A percentile compares a stretch with the other conserved stretches of the same genome.
These are phyloP conservation scores for Suhomyces chickasaworum DNA, from an alignment of 1,139 yeast genomes.

Conservation along the genomic window DNA sequence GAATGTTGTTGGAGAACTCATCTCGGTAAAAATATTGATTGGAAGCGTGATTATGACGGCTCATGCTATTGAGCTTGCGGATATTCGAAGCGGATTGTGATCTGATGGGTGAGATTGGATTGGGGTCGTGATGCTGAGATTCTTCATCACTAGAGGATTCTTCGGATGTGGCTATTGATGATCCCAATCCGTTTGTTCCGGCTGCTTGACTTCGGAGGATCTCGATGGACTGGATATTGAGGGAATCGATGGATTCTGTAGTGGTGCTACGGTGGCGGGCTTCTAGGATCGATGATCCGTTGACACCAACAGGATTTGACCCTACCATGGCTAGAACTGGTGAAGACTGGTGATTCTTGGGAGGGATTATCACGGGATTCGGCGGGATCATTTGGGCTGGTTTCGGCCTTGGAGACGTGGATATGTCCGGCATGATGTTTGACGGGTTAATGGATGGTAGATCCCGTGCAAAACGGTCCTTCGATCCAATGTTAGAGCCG, in stretches of 20 bases:
- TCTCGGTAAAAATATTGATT: conserved; percentile 6
- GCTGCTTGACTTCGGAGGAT: conserved; percentile 7
- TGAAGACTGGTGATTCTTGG: neutral
- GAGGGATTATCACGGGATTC: neutral
- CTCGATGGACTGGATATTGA: conserved; percentile 24
- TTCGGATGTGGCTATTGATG: conserved; percentile 5
- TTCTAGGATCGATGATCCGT: neutral
- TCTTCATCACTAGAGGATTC: conserved; percentile 11
- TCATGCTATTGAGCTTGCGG: conserved; percentile 8
- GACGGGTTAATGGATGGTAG: neutral
- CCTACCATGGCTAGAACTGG: neutral
- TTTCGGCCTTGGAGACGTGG: neutral
- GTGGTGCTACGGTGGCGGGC: conserved; percentile 22
- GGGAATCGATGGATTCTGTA: conserved; percentile 24
- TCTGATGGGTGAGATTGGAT: conserved; percentile 3
- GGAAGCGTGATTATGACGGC: conserved; percentile 5
- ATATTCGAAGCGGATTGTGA: conserved; percentile 6
- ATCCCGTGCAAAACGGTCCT: conserved; percentile 2
- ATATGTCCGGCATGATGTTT: neutral
- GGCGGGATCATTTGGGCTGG: neutral
- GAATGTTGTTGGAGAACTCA: conserved; percentile 7
- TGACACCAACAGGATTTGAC: neutral
- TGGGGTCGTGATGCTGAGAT: neutral
- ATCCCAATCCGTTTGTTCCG: conserved; percentile 2
- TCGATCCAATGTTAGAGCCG: neutral